Evolutionary conservation across 768 basidiomycete genomes (phyloP).

Genomic region (Mrakia gelida): DNA sequence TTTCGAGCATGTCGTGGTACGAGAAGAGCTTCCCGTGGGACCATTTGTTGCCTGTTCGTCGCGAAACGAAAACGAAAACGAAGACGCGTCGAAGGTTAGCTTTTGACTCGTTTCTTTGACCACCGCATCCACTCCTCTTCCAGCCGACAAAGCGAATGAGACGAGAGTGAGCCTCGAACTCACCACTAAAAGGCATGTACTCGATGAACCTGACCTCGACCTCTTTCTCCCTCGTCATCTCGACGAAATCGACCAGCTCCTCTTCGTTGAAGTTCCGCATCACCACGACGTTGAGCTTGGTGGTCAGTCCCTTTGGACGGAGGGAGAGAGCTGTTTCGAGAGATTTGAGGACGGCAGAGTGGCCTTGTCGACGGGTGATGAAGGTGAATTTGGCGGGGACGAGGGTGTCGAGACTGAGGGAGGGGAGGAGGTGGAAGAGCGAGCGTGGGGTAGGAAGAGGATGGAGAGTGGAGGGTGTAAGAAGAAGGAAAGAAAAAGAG

Average conservation of each 20-base stretch:
- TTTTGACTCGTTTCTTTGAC: neutral
- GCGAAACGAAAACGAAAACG: neutral
- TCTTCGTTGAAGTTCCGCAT: slow-evolving; percentile 73
- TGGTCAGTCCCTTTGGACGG: slow-evolving; percentile 36
- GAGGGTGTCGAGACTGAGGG: slow-evolving; percentile 70
- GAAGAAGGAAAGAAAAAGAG: neutral
- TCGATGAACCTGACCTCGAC: slow-evolving; percentile 82
- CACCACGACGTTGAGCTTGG: slow-evolving; percentile 79
- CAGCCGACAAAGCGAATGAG: neutral
- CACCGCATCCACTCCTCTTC: too few species aligned
- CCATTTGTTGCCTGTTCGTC: slow-evolving; percentile 71
- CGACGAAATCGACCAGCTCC: slow-evolving; percentile 75
- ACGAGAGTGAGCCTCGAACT: slow-evolving; percentile 12
- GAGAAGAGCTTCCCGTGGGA: slow-evolving; percentile 74
- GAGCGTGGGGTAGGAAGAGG: neutral
- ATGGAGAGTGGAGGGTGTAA: neutral
- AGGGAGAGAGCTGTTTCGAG: slow-evolving; percentile 59
- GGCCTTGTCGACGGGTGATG: slow-evolving; percentile 72
- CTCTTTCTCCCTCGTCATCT: slow-evolving; percentile 60
- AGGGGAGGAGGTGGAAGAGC: neutral
- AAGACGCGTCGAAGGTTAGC: neutral
- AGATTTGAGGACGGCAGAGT: slow-evolving; percentile 66
- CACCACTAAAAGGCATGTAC: slow-evolving; percentile 87
- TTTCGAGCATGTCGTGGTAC: slow-evolving; percentile 59
- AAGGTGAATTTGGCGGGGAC: slow-evolving; percentile 83